Evolutionary conservation across 495 filamentous ascomycete species (phyloP), one percentile per base, ranked within the genome.

Genomic region (Penicillium daleae): DNA sequence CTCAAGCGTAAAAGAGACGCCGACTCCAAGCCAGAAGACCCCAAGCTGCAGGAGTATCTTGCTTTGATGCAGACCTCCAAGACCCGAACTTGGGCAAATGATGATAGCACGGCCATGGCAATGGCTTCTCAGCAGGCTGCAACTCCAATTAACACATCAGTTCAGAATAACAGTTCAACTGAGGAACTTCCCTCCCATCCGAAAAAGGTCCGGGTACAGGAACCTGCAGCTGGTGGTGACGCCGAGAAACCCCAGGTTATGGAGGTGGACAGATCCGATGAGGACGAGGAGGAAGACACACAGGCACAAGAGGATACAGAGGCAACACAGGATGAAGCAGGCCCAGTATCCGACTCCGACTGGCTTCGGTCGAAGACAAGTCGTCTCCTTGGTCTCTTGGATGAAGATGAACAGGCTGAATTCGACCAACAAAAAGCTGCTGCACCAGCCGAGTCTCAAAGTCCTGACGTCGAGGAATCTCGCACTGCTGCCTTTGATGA

Each of bases 361-460:
- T 99, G 95, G 95, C 81, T 97, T 53, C 88, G 95, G 42, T 96
- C 91, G 42, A 89, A 91, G 65, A 97, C 93, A n/a, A 97, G 88
- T 73, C 86, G 96, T 65, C 76, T 97, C 50, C 82, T 98, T 37
- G 96, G 92, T 70, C 78, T 98, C 22, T 80, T 91, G 22, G 92
- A 94, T 69, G 87, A 91, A 32, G 85, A 87, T 55, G 79, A 83
- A 55, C 73, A 77, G 40, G 71, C 72, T 31, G 77, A 78, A 9
- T 75, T 68, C 37, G 69, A 71, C 24, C 56, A 72, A 46, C 64
- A 61, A 17, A 70, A 71, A 37, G 60, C 59, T 31, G 59, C 51
- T 17, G 60, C 70, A 56, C 56, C 65, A 21, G 37, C 57, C 13
- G 55, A 58, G 40, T 48, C 68, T 60, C 58, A 24, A 24, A 60